Evolutionary conservation across 148 eudicot genomes (phyloP).

Genomic region (Drosera capensis): DNA sequence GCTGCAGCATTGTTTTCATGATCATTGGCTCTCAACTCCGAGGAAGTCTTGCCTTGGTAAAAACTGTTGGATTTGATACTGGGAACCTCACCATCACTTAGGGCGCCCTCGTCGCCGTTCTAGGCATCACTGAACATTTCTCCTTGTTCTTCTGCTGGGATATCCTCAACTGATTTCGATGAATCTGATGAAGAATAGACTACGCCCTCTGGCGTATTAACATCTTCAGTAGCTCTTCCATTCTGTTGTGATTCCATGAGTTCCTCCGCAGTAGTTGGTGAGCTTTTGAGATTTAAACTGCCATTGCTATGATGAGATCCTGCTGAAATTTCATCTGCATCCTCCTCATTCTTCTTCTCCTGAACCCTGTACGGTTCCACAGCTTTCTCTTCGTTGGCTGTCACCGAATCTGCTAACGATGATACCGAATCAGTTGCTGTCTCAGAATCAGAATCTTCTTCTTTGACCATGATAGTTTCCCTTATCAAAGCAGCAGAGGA

Average conservation of each 20-base stretch:
- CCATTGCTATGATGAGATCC: constrained; percentile 17
- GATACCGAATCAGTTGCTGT: constrained; percentile 55
- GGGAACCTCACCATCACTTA: not conserved
- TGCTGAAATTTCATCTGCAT: constrained; percentile 6
- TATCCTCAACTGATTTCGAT: too few relatives aligned
- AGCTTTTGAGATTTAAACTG: constrained; percentile 11
- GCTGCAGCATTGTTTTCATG: constrained; percentile 27
- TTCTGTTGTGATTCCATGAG: constrained; percentile 16
- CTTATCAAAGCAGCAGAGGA: constrained; percentile 23
- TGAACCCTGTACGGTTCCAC: constrained; percentile 17
- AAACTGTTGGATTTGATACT: not conserved
- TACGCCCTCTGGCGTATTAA: constrained; percentile 12
- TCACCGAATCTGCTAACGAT: constrained; percentile 43
- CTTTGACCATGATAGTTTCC: constrained; percentile 17
- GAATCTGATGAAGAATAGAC: too few relatives aligned
- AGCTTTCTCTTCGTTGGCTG: constrained; percentile 44
- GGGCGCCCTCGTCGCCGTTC: constrained; percentile 8
- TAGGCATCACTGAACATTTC: constrained; percentile 27
- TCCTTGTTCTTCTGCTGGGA: constrained; percentile 30
- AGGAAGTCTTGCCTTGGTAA: constrained; percentile 12
- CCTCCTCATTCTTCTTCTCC: constrained; percentile 14
- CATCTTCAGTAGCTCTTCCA: constrained; percentile 12
- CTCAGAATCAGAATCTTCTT: constrained; percentile 59
- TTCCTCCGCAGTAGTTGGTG: constrained; percentile 14
- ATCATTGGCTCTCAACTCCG: constrained; percentile 6